A percentile compares a stretch with the other conserved stretches of the same genome.
Conservation (phyloP, 2,329 filamentous ascomycete species). For the Colletotrichum sojae region DNA sequence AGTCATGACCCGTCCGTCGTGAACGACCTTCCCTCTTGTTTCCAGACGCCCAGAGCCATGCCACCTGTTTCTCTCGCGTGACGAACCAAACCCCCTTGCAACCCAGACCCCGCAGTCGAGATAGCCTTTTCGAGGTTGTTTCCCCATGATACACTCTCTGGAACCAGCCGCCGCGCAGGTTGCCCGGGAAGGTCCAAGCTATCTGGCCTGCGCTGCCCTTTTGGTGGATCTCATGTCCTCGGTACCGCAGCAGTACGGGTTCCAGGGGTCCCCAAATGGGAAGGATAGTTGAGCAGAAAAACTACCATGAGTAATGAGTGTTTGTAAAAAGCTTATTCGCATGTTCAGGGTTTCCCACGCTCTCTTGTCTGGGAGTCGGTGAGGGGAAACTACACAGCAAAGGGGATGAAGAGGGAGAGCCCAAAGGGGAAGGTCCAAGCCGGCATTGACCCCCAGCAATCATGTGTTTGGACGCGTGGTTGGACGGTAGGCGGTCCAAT, state of each 20-base stretch:
- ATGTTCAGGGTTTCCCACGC: conserved; percentile 22
- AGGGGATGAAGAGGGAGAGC: not conserved
- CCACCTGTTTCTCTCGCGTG: not conserved
- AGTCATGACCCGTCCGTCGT: conserved; percentile 13
- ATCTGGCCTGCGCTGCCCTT: conserved; percentile 23
- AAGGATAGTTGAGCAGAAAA: not conserved
- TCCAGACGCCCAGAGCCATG: not conserved
- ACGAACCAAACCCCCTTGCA: no score
- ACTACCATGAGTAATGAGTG: conserved; percentile 25
- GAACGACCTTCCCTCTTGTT: conserved; percentile 23
- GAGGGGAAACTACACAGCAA: not conserved
- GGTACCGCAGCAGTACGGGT: not conserved
- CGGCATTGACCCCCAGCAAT: conserved; percentile 12
- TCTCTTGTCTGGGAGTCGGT: conserved; percentile 22
- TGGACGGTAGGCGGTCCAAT: conserved; percentile 13
- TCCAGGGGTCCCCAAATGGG: no score
- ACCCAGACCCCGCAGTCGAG: conserved; percentile 17
- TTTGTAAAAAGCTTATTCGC: conserved; percentile 16
- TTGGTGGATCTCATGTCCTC: not conserved
- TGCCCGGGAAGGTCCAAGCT: conserved; percentile 37
- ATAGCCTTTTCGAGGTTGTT: conserved; percentile 25
- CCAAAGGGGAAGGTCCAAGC: conserved; percentile 37
- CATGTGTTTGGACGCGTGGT: conserved; percentile 9
- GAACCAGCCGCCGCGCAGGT: not conserved
- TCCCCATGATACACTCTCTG: conserved; percentile 24